A percentile compares a stretch with the other conserved stretches of the same genome.
Conservation (phyloP, 345 rosid genomes). For the Turnera subulata region DNA sequence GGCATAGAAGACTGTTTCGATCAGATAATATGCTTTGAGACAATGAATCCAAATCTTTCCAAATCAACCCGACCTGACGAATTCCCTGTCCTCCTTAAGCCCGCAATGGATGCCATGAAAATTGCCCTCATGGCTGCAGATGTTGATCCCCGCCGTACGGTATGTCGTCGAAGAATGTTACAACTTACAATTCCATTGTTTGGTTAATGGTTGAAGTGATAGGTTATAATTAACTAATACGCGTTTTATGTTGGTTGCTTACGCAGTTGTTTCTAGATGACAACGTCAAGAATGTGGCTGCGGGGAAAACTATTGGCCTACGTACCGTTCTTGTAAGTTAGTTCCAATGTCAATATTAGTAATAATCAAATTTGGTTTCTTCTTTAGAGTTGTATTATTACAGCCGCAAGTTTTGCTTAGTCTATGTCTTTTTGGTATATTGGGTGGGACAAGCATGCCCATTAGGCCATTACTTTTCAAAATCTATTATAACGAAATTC, state of each 20-base stretch:
- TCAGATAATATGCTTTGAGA: conserved; percentile 80
- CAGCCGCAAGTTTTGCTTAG: not conserved
- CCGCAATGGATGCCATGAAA: conserved; percentile 71
- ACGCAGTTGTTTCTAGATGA: conserved; percentile 78
- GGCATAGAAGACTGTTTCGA: conserved; percentile 80
- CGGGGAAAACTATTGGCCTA: conserved; percentile 75
- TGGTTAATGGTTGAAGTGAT: not conserved
- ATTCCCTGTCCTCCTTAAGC: conserved; percentile 72
- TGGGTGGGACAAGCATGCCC: not conserved
- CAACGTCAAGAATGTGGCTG: conserved; percentile 55
- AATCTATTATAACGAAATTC: not conserved
- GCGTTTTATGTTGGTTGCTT: not conserved
- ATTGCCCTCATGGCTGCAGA: conserved; percentile 55
- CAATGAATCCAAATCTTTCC: conserved; percentile 75
- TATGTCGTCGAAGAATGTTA: conserved; percentile 7
- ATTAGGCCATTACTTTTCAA: not conserved
- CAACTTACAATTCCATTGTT: not conserved
- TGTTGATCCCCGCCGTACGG: conserved; percentile 68
- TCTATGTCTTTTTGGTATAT: too few relatives aligned
- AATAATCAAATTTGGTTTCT: not conserved
- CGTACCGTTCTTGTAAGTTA: conserved; percentile 58
- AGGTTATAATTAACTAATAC: not conserved
- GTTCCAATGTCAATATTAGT: not conserved
- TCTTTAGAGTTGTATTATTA: too few relatives aligned
- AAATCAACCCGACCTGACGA: conserved; percentile 60